phyloP scores from a whole-genome alignment of 768 basidiomycete genomes.

The Kockovaella imperatae region DNA sequence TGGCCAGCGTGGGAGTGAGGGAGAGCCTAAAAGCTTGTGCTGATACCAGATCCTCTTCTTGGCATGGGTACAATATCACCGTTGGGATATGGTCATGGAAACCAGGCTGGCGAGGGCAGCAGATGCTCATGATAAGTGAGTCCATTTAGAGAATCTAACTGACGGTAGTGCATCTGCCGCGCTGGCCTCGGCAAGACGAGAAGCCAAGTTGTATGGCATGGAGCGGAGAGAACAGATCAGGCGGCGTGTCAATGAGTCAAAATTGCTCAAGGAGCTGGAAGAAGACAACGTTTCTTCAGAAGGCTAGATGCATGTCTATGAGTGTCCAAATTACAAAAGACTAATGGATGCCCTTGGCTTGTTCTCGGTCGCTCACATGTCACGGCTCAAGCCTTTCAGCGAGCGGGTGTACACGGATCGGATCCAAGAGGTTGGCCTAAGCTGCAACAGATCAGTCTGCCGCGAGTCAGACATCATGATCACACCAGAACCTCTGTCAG shows the following conservation, averaged over 20 bases:
- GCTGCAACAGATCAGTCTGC: not conserved
- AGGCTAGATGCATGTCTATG: too few species aligned
- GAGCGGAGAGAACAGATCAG: constrained; percentile 39
- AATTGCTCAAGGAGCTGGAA: not conserved
- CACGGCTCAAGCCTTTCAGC: constrained; percentile 36
- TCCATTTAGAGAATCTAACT: not conserved
- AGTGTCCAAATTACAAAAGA: not conserved
- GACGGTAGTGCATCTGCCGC: constrained; percentile 35
- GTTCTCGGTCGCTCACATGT: constrained; percentile 1
- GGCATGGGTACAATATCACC: constrained; percentile 37
- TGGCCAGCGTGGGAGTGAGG: not conserved
- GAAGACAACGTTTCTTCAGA: too few species aligned
- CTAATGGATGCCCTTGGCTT: not conserved
- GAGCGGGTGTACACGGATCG: constrained; percentile 34
- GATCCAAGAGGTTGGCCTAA: constrained; percentile 1
- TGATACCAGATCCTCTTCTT: constrained; percentile 17
- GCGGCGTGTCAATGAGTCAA: constrained; percentile 17
- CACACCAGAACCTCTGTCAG: not conserved
- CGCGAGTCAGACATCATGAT: not conserved
- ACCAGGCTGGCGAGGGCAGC: constrained; percentile 22
- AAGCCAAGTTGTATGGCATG: constrained; percentile 37
- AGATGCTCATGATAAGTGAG: constrained; percentile 19
- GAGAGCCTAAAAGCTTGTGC: not conserved
- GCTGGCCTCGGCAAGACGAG: constrained; percentile 35
- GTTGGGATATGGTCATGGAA: constrained; percentile 21